Evolutionary conservation across 1,284 basidiomycete species (phyloP).

Genomic region (Trichosporon coremiiforme): DNA sequence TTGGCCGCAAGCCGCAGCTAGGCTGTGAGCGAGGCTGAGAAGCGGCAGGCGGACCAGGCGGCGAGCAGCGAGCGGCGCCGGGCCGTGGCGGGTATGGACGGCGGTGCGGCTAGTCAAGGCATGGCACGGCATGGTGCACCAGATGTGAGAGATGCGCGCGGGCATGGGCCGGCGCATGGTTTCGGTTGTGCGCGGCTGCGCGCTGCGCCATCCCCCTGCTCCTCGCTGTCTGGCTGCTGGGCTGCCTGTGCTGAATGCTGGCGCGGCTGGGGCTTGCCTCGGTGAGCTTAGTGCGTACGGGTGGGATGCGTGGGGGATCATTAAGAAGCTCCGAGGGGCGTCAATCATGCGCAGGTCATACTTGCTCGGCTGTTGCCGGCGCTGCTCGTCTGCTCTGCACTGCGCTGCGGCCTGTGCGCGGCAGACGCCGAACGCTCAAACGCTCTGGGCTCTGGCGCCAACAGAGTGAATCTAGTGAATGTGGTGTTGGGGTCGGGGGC

Average conservation of each 20-base stretch:
- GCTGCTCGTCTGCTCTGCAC: too few species aligned
- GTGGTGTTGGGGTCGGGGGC: neutral
- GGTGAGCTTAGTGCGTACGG: neutral
- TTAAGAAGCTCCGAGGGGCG: neutral
- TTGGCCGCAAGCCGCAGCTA: too few species aligned
- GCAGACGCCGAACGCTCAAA: neutral
- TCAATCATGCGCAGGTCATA: neutral
- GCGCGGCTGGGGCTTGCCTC: constrained; percentile 6
- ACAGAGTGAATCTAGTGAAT: neutral
- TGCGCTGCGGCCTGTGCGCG: neutral
- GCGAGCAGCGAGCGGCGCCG: too few species aligned
- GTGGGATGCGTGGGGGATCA: neutral
- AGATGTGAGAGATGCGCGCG: neutral
- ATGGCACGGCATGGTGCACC: too few species aligned
- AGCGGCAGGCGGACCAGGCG: neutral
- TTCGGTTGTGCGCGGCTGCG: neutral
- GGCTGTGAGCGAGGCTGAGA: neutral
- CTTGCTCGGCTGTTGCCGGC: neutral
- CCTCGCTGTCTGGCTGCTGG: neutral
- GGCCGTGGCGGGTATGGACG: neutral
- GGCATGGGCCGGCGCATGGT: neutral
- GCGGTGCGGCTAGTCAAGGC: neutral
- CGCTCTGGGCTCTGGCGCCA: neutral
- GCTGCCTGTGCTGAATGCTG: neutral
- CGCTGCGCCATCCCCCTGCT: neutral